A percentile compares a stretch with the other conserved stretches of the same genome.
These are phyloP conservation scores for Sphenostylis stenocarpa DNA, from an alignment of 306 rosid species.

Conservation along the genomic window DNA sequence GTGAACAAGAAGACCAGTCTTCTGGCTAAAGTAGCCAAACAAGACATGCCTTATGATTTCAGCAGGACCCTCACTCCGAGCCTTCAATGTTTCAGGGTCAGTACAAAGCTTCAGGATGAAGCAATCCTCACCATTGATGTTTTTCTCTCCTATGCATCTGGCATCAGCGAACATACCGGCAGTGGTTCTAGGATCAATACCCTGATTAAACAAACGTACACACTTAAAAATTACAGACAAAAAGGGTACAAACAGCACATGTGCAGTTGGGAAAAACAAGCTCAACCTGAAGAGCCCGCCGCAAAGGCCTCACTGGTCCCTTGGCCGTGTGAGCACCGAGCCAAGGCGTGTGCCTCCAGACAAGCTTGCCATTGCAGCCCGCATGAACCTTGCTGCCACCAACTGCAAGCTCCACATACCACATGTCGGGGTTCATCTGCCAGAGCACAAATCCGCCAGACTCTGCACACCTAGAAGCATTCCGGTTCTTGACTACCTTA, in stretches of 20 bases:
- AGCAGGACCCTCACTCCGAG: slow-evolving; percentile 96
- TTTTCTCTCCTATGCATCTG: slow-evolving; percentile 94
- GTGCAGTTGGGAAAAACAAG: not conserved
- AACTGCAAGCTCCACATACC: slow-evolving; percentile 97
- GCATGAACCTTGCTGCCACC: slow-evolving; percentile 98
- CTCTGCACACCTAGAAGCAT: slow-evolving; percentile 76
- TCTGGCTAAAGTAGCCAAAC: slow-evolving; percentile 98
- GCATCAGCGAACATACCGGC: slow-evolving; percentile 89
- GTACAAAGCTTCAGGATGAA: slow-evolving; percentile 95
- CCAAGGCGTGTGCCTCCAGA: slow-evolving; percentile 99
- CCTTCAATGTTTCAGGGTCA: slow-evolving; percentile 84
- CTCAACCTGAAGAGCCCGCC: slow-evolving; percentile 93
- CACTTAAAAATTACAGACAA: not conserved
- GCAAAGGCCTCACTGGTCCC: slow-evolving; percentile 95
- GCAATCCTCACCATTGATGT: slow-evolving; percentile 91
- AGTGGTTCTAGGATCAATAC: slow-evolving; percentile 94
- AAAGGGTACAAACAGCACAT: not conserved
- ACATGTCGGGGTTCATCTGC: slow-evolving; percentile 99
- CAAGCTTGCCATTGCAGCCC: slow-evolving; percentile 94
- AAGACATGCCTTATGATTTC: slow-evolving; percentile 94
- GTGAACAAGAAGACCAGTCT: slow-evolving; percentile 90
- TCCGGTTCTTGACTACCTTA: slow-evolving; percentile 71
- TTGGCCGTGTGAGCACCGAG: slow-evolving; percentile 95
- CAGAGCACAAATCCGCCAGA: slow-evolving; percentile 99
- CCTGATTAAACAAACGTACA: slow-evolving; percentile 49